Percentiles rank a stretch among this genome's conserved stretches.
Conservation (phyloP, 768 basidiomycete genomes). For the Tephrocybe sp. region DNA sequence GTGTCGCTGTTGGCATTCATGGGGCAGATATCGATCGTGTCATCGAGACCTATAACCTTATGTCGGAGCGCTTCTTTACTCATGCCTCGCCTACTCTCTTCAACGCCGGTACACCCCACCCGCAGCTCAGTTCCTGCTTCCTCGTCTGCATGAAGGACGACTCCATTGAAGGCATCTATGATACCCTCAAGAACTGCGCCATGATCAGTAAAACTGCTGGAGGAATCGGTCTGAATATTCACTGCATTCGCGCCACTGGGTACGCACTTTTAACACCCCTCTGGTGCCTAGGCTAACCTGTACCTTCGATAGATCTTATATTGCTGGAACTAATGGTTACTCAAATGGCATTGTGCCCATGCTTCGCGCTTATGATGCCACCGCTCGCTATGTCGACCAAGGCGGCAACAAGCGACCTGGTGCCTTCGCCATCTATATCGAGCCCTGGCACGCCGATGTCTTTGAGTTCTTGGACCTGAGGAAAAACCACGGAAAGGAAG, state of each 20-base stretch:
- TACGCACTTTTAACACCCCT: constrained; percentile 32
- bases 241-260: constrained; percentile 96
- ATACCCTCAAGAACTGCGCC: constrained; percentile 96
- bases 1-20: constrained; percentile 97
- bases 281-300: constrained; percentile 1
- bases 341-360: constrained; percentile 99
- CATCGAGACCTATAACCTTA: constrained; percentile 90
- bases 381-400: constrained; percentile 98
- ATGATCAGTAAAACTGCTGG: constrained; percentile 99
- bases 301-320: constrained; percentile 73
- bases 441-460: constrained; percentile 98
- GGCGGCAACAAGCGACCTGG: constrained; percentile 99
- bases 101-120: constrained; percentile 94
- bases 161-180: constrained; percentile 98
- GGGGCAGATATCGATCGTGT: constrained; percentile 85
- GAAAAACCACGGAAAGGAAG: constrained; percentile 99
- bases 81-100: constrained; percentile 98
- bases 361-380: constrained; percentile 97
- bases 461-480: constrained; percentile 97
- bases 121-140: constrained; percentile 98
- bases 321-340: constrained; percentile 98
- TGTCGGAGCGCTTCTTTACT: constrained; percentile 98
- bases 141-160: constrained; percentile 98
- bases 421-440: constrained; percentile 97
- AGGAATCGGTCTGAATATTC: constrained; percentile 94